Percentiles rank a stretch among this genome's conserved stretches.
Evolutionary conservation across 768 basidiomycete genomes (phyloP).

Genomic region (Pleurotus tuber-regium): DNA sequence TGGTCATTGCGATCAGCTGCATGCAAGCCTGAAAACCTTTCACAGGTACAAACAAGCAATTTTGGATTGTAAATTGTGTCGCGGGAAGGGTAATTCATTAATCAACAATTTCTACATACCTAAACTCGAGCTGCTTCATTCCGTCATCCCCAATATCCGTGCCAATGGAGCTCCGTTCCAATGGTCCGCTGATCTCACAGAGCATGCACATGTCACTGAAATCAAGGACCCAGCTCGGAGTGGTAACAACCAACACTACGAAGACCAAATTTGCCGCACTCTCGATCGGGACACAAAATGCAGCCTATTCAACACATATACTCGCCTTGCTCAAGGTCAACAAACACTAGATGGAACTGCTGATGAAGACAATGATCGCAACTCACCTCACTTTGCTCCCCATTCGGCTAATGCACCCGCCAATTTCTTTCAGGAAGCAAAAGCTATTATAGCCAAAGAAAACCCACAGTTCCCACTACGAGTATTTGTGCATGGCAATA

Average conservation of each 20-base stretch:
- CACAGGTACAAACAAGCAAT: conserved; percentile 25
- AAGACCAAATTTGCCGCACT: conserved; percentile 18
- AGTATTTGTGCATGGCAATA: conserved; percentile 11
- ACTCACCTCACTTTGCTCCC: neutral
- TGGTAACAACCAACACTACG: conserved; percentile 19
- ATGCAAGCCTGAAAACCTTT: conserved; percentile 17
- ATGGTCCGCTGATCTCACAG: conserved; percentile 21
- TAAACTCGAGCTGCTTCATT: conserved; percentile 29
- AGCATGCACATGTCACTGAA: conserved; percentile 19
- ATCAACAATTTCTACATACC: conserved; percentile 28
- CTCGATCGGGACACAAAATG: conserved; percentile 19
- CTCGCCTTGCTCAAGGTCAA: neutral
- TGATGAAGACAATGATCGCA: neutral
- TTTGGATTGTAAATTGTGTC: conserved; percentile 13
- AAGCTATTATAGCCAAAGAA: neutral
- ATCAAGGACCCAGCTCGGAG: conserved; percentile 18
- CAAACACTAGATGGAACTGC: neutral
- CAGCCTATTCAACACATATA: conserved; percentile 14
- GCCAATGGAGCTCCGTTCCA: conserved; percentile 21
- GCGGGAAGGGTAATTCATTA: conserved; percentile 13
- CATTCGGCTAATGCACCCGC: neutral
- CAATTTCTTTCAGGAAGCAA: conserved; percentile 10
- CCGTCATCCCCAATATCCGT: conserved; percentile 14
- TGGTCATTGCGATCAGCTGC: conserved; percentile 12
- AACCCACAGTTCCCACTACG: conserved; percentile 12